Evolutionary conservation across 768 basidiomycete species (phyloP), one percentile per base, ranked within the genome.

Genomic region (Xerocomus potaroensis): DNA sequence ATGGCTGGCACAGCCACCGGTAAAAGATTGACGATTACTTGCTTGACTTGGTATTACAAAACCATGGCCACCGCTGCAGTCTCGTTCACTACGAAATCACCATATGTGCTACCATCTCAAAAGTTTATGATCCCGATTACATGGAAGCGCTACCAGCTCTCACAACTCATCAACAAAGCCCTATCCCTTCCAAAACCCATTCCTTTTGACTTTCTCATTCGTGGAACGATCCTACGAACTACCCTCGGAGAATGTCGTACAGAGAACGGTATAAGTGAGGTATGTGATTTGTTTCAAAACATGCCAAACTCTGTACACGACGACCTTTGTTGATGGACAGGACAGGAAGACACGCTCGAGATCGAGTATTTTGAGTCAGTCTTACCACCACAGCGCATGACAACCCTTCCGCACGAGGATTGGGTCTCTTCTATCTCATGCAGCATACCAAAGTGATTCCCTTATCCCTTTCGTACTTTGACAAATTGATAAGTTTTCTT

Each of bases 131-230:
- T 98, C 14, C 95, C 96, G 2, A 74, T 83, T 1, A 71, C 79
- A 65, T 98, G 93, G 93, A 80, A 78, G 47, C 83, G 95, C n/a
- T 98, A 88, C 66, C 95, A 97, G 58, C 84, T 99, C 26, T 97
- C 94, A 1, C 92, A 97, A 50, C 84, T 98, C 34, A 83, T 99
- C 48, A 99, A 99, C 72, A 96, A 96, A 61, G 90, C 94, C 1
- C 73, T 98, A 22, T 76, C 78, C 21, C 78, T 87, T 15, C 64
- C 76, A 0, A 79, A 80, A 45, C 82, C 88, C 0, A 73, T 95
- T 3, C 94, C 93, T 0, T 97, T 97, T 62, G 94, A 99, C 66
- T 98, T 97, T 65, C 67, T 99, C 36, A 72, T 96, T 33, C 74
- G 78, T 36, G 91, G 91, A n/a, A 81, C 88, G 60, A 77, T 97